These are phyloP conservation scores for Tulasnella calospora DNA, from an alignment of 768 basidiomycete species.

Conservation along the genomic window DNA sequence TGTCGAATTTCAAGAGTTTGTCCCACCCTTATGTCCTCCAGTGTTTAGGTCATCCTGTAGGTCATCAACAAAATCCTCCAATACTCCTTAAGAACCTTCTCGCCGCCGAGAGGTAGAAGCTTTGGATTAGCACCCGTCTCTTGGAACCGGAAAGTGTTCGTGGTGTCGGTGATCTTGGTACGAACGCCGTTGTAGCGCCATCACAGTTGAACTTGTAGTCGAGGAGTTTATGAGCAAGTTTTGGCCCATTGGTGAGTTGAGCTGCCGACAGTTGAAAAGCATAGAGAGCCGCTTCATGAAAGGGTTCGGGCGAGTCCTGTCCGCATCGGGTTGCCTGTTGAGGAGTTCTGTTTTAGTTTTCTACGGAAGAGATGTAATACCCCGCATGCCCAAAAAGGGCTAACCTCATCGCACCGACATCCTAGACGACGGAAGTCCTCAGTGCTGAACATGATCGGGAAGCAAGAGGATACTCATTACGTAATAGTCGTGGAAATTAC, in stretches of 20 bases:
- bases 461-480: conserved; percentile 25
- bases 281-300: conserved; percentile 29
- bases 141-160: background rate
- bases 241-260: background rate
- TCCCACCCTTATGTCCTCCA: background rate
- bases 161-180: background rate
- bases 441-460: background rate
- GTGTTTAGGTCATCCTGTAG: background rate
- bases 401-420: conserved; percentile 33
- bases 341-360: background rate
- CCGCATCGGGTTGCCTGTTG: conserved; percentile 5
- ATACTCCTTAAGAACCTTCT: background rate
- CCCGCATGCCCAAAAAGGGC: background rate
- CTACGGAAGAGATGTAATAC: background rate
- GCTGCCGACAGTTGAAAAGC: conserved; percentile 21
- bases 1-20: background rate
- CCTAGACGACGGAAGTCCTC: conserved; percentile 10
- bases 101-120: background rate
- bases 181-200: background rate
- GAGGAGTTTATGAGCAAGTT: background rate
- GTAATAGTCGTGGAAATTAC: conserved; percentile 38
- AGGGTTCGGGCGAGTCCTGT: conserved; percentile 25
- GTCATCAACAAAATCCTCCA: background rate
- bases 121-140: background rate
- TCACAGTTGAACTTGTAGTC: background rate